Evolutionary conservation across 2,329 filamentous ascomycete genomes (phyloP), one percentile per base, ranked within the genome.

Genomic region (Trichoderma lentiforme): DNA sequence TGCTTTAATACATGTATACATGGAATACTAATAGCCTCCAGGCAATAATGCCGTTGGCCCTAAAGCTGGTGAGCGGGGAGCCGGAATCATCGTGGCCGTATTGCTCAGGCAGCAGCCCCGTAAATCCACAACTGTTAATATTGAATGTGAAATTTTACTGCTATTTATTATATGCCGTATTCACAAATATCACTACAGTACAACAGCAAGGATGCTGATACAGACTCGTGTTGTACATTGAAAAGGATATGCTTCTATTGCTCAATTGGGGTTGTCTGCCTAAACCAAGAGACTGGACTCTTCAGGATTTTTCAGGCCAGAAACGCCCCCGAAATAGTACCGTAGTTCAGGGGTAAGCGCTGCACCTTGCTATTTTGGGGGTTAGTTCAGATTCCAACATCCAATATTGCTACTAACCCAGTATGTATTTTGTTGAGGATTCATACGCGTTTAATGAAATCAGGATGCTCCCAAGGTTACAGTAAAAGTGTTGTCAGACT

Each of bases 21-120:
- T 47, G 15, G 3, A 39, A 21, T 21, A 4, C 4, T 28, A 47
- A 3, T 36, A 24, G 32, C 18, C 21, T 39, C 12, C 21, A 61
- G 58, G 30, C 32, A 66, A 66, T 36, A n/a, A 21, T 8, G 30
- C 47, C 18, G 21, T 12, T 18, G 14, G 21, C 30, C 43, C 28
- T 39, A 24, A 39, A n/a, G 15, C 7, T 11, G 15, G 47, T 56
- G n/a, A 51, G 43, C 28, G 47, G 63, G n/a, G 30, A 56, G 63
- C 32, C 18, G n/a, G 9, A 51, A 21, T 12, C 43, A 51, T 51
- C 43, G n/a, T 51, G 8, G 18, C 18, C 43, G 36, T 47, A n/a
- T 47, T 21, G 36, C 26, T 34, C 64, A 67, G 64, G 64, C 64
- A 67, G 64, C 64, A 67, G 64, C 30, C 51, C 21, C 32, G 30